Conservation (phyloP, 176 grass and related monocot genomes). For the Bothriochloa decipiens region DNA sequence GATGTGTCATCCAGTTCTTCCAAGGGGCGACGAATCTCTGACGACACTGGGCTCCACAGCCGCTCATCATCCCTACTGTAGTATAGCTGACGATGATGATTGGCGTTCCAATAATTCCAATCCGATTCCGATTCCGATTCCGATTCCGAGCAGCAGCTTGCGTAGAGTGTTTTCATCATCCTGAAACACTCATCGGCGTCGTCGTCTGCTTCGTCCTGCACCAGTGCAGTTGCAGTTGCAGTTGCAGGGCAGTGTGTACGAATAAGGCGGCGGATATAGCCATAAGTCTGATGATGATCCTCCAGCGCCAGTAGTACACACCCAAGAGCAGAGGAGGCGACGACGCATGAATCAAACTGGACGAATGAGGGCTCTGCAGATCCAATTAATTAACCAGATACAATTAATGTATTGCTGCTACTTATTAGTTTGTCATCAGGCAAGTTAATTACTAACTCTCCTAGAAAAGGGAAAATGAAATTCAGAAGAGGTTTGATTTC, state of each 20-base stretch:
- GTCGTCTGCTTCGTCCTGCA: neutral
- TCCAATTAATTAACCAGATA: neutral
- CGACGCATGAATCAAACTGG: conserved; percentile 47
- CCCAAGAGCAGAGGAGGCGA: conserved; percentile 59
- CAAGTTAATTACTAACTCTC: too few species aligned
- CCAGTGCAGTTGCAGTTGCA: neutral
- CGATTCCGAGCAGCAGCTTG: neutral
- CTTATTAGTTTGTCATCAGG: too few species aligned
- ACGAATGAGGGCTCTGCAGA: conserved; percentile 39
- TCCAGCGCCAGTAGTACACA: neutral
- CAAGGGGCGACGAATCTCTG: conserved; percentile 8
- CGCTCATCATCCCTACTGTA: neutral
- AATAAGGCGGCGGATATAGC: neutral
- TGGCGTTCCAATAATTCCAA: neutral
- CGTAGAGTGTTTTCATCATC: conserved; percentile 38
- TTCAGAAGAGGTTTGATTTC: too few species aligned
- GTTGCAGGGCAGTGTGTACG: neutral
- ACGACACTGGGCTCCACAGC: conserved; percentile 29
- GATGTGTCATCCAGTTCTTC: neutral
- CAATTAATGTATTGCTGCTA: too few species aligned
- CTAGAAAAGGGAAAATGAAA: too few species aligned
- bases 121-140: too few species aligned
- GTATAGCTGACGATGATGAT: neutral
- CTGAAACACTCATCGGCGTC: conserved; percentile 32
- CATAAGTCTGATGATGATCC: neutral